Percentiles rank a stretch among this genome's conserved stretches.
Conservation (phyloP, 2,329 filamentous ascomycete genomes). For the Cytospora schulzeri region DNA sequence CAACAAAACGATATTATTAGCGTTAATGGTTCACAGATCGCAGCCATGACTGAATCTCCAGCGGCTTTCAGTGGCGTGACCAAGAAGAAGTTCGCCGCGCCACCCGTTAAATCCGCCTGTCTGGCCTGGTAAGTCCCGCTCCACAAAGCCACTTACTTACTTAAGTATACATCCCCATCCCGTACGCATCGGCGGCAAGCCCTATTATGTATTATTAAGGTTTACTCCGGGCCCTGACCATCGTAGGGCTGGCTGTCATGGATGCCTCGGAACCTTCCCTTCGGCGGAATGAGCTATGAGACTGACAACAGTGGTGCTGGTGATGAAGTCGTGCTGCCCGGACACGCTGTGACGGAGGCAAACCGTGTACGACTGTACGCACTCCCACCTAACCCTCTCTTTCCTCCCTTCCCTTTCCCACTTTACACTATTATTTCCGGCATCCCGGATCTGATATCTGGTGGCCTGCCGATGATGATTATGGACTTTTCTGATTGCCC, state of each 20-base stretch:
- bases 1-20: neutral
- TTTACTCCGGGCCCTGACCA: neutral
- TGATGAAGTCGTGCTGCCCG: constrained; percentile 45
- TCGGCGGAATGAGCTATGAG: neutral
- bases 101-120: constrained; percentile 54
- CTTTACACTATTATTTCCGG: neutral
- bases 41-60: constrained; percentile 29
- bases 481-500: constrained; percentile 4
- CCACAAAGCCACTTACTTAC: neutral
- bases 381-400: neutral
- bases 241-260: neutral
- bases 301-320: constrained; percentile 16
- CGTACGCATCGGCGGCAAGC: constrained; percentile 6
- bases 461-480: constrained; percentile 8
- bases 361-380: constrained; percentile 47
- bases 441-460: constrained; percentile 1
- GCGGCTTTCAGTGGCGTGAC: constrained; percentile 26
- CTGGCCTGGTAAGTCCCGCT: constrained; percentile 48
- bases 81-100: constrained; percentile 47
- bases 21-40: constrained; percentile 3
- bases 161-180: neutral
- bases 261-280: neutral
- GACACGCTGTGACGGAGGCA: constrained; percentile 50
- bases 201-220: constrained; percentile 26
- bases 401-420: neutral